Evolutionary conservation across 768 basidiomycete species (phyloP), one percentile per base, ranked within the genome.

Genomic region (Termitomyces sp.): DNA sequence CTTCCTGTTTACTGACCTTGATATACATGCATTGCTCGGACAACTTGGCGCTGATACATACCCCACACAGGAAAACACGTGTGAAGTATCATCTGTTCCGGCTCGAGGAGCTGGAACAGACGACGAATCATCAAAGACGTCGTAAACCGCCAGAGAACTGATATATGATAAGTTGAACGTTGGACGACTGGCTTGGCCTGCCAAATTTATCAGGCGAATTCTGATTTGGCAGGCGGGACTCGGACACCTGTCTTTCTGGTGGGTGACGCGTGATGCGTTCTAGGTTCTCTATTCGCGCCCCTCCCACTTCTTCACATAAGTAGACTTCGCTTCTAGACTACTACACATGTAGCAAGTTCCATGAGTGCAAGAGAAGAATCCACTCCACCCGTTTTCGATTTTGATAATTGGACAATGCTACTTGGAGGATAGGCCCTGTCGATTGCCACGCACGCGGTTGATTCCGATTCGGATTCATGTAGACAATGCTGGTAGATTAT

Each of bases 191-290:
- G 50, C 24, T 38, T 26, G 36, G 51, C 38, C 36, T 46, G 42
- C 44, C 35, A 6, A 52, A 52, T 52, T 40, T 30, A 53, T 53
- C 38, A 42, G 24, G 18, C 38, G 52, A 40, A 53, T 30, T 28
- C 8, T 58, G 57, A 58, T 53, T 30, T 42, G 36, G 36, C 52
- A 42, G 52, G 38, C 52, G 52, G 52, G 26, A 42, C 38, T 53
- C 52, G 26, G 52, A 53, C 52, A 53, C 38, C 52, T 53, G 52
- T 53, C 52, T 50, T 8, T 28, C 51, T 42, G 50, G 24, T 24
- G 52, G 52, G 40, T 38, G 38, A 52, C 51, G 51, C 51, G 51
- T 28, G 36, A 16, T 35, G 48, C 32, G 48, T 35, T 49, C 32
- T 49, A 32, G 20, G 49, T 48, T 48, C 47, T 48, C 10, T 48